Percentiles rank a stretch among this genome's conserved stretches.
Evolutionary conservation across 2,329 filamentous ascomycete genomes (phyloP).

Genomic region (Aspergillus sp.): DNA sequence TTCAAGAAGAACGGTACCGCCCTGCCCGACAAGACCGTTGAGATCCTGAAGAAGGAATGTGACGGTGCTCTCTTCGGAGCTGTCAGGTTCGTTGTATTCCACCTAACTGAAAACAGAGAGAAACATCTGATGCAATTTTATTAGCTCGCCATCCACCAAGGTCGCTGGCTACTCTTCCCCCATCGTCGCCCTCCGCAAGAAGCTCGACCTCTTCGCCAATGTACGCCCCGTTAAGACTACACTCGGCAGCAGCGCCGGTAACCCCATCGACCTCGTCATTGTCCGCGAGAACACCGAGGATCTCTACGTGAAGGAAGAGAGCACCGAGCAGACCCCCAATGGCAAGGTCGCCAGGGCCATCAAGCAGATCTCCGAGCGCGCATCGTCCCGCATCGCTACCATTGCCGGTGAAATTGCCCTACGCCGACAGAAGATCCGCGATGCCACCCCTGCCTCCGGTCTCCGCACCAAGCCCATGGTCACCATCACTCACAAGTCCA

Average conservation of each 20-base stretch:
- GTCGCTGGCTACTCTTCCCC: constrained; percentile 95
- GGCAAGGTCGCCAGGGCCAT: constrained; percentile 93
- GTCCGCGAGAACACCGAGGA: constrained; percentile 99
- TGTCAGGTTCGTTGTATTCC: constrained; percentile 58
- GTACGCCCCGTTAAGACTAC: constrained; percentile 91
- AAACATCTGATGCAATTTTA: background rate
- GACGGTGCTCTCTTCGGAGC: constrained; percentile 96
- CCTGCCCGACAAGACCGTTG: constrained; percentile 86
- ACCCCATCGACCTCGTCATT: constrained; percentile 91
- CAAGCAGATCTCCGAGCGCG: constrained; percentile 90
- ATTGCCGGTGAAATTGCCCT: constrained; percentile 96
- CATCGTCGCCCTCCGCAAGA: constrained; percentile 94
- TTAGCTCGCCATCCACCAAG: constrained; percentile 77
- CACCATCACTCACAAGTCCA: constrained; percentile 97
- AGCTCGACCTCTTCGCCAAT: constrained; percentile 93
- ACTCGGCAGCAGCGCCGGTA: constrained; percentile 46
- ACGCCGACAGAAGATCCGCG: constrained; percentile 77
- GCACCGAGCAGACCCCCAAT: constrained; percentile 68
- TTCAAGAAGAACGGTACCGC: constrained; percentile 89
- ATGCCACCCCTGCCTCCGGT: constrained; percentile 47
- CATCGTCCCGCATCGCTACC: constrained; percentile 79
- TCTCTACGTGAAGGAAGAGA: constrained; percentile 96
- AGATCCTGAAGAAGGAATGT: constrained; percentile 84
- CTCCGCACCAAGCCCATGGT: constrained; percentile 70
- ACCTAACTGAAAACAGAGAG: no score